Percentiles rank a stretch among this genome's conserved stretches.
Evolutionary conservation across 2,329 filamentous ascomycete species (phyloP).

Genomic region (Chaetomium globosum): DNA sequence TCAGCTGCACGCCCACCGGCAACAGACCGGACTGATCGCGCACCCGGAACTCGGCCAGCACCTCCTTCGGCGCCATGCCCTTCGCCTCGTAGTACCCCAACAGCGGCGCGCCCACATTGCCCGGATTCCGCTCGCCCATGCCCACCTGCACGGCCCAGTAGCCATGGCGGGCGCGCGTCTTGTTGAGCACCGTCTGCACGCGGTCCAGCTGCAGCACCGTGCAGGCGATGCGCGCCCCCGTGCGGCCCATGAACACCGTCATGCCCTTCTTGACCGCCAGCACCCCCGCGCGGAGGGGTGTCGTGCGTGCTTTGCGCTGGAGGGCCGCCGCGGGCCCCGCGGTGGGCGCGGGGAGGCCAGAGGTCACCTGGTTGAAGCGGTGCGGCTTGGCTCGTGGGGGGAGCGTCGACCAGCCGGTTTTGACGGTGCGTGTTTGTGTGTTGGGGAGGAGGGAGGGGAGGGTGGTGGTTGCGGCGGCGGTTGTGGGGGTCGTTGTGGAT

Average conservation of each 20-base stretch:
- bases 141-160: conserved; percentile 96
- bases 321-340: conserved; percentile 64
- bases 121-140: conserved; percentile 69
- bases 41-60: conserved; percentile 86
- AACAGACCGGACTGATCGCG: conserved; percentile 71
- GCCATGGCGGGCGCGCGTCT: conserved; percentile 77
- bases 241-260: conserved; percentile 84
- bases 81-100: conserved; percentile 86
- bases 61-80: conserved; percentile 79
- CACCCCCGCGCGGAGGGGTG: conserved; percentile 73
- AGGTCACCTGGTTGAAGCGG: conserved; percentile 62
- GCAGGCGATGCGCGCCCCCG: conserved; percentile 77
- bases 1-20: conserved; percentile 72
- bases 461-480: conserved; percentile 31
- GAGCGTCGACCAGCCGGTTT: conserved; percentile 63
- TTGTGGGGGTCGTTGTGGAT: conserved; percentile 20
- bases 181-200: conserved; percentile 85
- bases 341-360: conserved; percentile 59
- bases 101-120: conserved; percentile 78
- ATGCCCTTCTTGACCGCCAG: conserved; percentile 93
- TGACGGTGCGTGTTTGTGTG: conserved; percentile 52
- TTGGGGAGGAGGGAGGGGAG: conserved; percentile 39
- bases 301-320: conserved; percentile 59
- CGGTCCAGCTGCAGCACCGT: conserved; percentile 93
- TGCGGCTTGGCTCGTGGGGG: conserved; percentile 53